phyloP scores from a whole-genome alignment of 805 yeast species.

The Suhomyces canberraensis region DNA sequence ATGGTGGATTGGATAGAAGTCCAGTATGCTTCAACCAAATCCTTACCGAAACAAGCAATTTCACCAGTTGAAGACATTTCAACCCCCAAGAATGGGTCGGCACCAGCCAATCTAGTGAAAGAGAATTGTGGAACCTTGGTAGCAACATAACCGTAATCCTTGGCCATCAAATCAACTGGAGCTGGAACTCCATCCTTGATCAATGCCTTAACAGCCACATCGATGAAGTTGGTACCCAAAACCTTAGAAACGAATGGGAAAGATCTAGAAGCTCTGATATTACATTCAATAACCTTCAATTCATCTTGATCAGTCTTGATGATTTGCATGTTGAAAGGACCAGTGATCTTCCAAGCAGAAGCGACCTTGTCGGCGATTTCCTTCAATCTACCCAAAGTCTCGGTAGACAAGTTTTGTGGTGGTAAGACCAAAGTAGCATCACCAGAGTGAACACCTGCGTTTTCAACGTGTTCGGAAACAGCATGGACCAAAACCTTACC shows the following conservation, averaged over 20 bases:
- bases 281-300: constrained; percentile 96
- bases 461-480: constrained; percentile 95
- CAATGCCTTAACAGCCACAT: constrained; percentile 87
- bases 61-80: constrained; percentile 99
- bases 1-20: constrained; percentile 93
- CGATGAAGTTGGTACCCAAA: constrained; percentile 89
- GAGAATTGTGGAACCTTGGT: constrained; percentile 98
- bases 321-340: constrained; percentile 98
- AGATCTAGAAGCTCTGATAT: constrained; percentile 96
- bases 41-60: constrained; percentile 92
- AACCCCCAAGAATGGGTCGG: constrained; percentile 98
- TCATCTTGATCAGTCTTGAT: constrained; percentile 68
- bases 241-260: constrained; percentile 99
- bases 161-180: constrained; percentile 81
- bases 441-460: constrained; percentile 98
- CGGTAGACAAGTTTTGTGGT: constrained; percentile 73
- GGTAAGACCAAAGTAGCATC: constrained; percentile 96
- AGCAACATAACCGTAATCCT: constrained; percentile 78
- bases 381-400: constrained; percentile 68
- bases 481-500: constrained; percentile 93
- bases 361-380: constrained; percentile 93
- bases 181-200: constrained; percentile 69
- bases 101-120: constrained; percentile 97
- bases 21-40: constrained; percentile 92
- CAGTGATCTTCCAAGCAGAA: constrained; percentile 89